Conservation (phyloP, 192 early-diverging fungal species). For the Backusella macrospora region DNA sequence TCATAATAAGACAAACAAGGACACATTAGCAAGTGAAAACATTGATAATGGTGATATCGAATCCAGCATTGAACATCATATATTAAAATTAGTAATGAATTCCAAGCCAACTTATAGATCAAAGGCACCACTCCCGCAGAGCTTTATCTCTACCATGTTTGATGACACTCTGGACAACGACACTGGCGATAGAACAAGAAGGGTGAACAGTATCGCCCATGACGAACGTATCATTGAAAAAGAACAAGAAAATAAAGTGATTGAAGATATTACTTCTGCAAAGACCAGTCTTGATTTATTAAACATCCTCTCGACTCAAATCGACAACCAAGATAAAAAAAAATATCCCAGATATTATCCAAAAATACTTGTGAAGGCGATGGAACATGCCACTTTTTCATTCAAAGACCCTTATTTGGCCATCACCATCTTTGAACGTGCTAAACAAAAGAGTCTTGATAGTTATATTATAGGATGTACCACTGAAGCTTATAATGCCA, state of each 20-base stretch:
- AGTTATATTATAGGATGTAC: conserved; percentile 45
- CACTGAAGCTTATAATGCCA: conserved; percentile 38
- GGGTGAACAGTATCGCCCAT: neutral
- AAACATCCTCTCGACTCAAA: neutral
- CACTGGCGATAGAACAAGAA: neutral
- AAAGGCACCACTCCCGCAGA: conserved; percentile 21
- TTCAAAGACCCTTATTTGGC: conserved; percentile 47
- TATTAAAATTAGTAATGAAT: conserved; percentile 12
- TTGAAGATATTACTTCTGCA: neutral
- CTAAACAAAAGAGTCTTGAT: conserved; percentile 35
- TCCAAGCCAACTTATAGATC: conserved; percentile 15
- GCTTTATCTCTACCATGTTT: neutral
- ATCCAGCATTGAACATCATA: conserved; percentile 17
- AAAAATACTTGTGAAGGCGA: conserved; percentile 11
- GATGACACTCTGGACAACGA: neutral
- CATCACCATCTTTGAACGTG: conserved; percentile 47
- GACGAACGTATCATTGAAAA: neutral
- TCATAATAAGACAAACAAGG: too few relatives aligned
- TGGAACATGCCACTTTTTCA: conserved; percentile 26
- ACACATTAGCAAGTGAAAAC: neutral
- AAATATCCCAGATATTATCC: conserved; percentile 20
- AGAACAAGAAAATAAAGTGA: neutral
- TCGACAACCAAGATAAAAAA: neutral
- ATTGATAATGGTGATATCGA: neutral
- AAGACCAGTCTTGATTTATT: neutral